Percentiles rank a stretch among this genome's conserved stretches.
Conservation (phyloP, 2,329 filamentous ascomycete species). For the Bretziella fagacearum region DNA sequence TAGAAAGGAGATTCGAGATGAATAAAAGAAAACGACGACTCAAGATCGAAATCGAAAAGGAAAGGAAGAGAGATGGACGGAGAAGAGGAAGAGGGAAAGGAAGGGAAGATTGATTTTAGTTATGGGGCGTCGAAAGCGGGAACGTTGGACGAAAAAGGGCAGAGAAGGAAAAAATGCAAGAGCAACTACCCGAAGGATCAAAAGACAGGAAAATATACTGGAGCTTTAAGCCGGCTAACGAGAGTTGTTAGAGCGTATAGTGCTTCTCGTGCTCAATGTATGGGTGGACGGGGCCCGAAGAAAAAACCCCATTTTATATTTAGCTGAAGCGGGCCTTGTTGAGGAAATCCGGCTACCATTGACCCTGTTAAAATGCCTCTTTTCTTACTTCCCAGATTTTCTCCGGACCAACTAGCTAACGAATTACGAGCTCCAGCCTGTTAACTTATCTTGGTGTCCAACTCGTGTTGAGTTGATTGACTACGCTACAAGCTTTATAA, state of each 20-base stretch:
- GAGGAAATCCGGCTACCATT: not conserved
- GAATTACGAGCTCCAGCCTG: not conserved
- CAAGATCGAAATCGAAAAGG: not conserved
- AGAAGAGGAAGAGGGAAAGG: not conserved
- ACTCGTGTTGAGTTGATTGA: no score
- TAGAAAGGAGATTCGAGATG: not conserved
- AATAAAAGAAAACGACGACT: not conserved
- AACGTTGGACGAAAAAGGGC: conserved; percentile 1
- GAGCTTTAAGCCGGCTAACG: no score
- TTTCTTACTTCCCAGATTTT: not conserved
- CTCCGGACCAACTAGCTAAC: not conserved
- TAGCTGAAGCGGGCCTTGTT: no score
- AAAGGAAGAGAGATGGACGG: not conserved
- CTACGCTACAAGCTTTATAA: no score
- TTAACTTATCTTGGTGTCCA: not conserved
- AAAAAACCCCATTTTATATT: no score
- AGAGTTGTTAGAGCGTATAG: no score
- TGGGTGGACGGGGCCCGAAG: not conserved
- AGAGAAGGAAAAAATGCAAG: conserved; percentile 1
- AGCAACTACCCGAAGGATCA: conserved; percentile 1
- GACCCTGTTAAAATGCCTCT: not conserved
- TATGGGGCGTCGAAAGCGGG: not conserved
- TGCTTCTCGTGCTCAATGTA: not conserved
- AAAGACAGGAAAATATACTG: not conserved
- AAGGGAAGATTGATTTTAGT: not conserved